Evolutionary conservation across 2,329 filamentous ascomycete species (phyloP), one percentile per base, ranked within the genome.

Genomic region (Pseudogymnoascus sp.): DNA sequence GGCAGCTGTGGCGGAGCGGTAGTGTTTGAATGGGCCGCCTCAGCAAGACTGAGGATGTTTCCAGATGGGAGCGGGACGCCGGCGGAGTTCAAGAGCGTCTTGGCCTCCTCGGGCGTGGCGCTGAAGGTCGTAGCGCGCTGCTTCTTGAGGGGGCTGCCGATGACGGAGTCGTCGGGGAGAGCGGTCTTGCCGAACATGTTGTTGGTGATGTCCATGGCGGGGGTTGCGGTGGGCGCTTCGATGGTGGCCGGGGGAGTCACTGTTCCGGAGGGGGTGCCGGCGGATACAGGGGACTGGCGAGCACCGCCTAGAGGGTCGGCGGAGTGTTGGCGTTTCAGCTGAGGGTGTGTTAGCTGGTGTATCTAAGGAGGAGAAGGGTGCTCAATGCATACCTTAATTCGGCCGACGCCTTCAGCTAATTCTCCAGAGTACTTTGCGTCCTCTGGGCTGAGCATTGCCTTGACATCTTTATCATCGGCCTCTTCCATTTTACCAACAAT

Each of bases 261-360:
- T 21, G 74, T 75, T 14, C 73, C 70, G 31, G 75, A 72, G 66
- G 79, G 77, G 8, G 76, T 79, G 39, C 77, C 74, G 64, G 76
- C 76, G 36, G 80, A 76, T 64, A 82, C 79, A 64, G 83, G 79
- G 60, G 79, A 76, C 62, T 77, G 79, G 65, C 77, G 73, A 60
- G 77, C 74, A 43, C 77, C 72, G 71, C 79, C 80, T 19, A 89
- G 79, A 10, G 86, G 87, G 61, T 92, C 90, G 41, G 83, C 84
- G 8, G 90, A 93, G 74, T 92, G 90, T 68, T 90, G 88, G 68
- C 90, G 84, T 80, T 93, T 93, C 67, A 93, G 85, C 90, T 93
- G 71, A 71, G 39, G 14, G n/a, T 5, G 63, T 75, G 66, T 78
- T 66, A 77, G 69, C 51, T 16, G 21, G 10, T 63, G 39, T 43